Conservation (phyloP, 768 basidiomycete species). For the Rhodotorula babjevae region DNA sequence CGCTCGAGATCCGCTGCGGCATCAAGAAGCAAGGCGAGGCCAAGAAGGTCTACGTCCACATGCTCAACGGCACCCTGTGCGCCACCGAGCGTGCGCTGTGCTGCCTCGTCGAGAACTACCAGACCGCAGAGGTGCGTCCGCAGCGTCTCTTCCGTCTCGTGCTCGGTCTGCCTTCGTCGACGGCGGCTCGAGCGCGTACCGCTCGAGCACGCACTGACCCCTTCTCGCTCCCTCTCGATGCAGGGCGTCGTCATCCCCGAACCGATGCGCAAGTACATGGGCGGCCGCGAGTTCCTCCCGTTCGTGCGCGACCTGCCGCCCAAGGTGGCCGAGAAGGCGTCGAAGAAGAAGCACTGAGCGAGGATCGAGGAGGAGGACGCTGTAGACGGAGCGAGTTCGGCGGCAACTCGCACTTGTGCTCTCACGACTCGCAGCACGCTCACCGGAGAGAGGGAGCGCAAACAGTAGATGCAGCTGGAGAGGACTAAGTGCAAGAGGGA, state of each 20-base stretch:
- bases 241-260: constrained; percentile 88
- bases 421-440: neutral
- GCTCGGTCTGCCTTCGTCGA: too few relatives aligned
- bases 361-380: neutral
- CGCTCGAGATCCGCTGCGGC: constrained; percentile 88
- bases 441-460: neutral
- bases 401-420: neutral
- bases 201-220: neutral
- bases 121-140: constrained; percentile 76
- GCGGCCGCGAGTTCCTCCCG: constrained; percentile 62
- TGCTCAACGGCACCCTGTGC: constrained; percentile 96
- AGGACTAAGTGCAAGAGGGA: neutral
- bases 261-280: constrained; percentile 89
- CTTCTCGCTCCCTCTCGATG: neutral
- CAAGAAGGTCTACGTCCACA: constrained; percentile 92
- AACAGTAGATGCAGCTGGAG: neutral
- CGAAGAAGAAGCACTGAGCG: constrained; percentile 25
- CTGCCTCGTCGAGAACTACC: constrained; percentile 97
- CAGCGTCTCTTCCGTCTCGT: neutral
- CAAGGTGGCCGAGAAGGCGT: constrained; percentile 12
- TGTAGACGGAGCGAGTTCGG: neutral
- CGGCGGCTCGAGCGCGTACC: too few relatives aligned
- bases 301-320: constrained; percentile 47
- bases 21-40: constrained; percentile 84
- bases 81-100: constrained; percentile 95